Evolutionary conservation across 176 grass and related monocot genomes (phyloP), one percentile per base, ranked within the genome.

Genomic region (Carex parvula): DNA sequence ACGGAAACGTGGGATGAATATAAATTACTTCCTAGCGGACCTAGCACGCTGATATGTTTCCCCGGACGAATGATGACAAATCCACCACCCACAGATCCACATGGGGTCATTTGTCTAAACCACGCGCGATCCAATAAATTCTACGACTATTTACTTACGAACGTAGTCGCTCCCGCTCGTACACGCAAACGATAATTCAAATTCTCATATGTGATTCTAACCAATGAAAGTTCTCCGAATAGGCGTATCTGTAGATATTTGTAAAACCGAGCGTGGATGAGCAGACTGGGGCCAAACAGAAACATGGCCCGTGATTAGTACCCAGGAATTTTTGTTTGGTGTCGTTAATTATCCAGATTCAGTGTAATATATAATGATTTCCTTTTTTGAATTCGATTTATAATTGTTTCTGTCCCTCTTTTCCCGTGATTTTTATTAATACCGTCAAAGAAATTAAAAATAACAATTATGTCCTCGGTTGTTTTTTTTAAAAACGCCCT

Each of bases 11-110:
- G 71, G 71, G 12, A 10, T 53, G 71, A 17, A 50, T 73, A 52
- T n/a, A 73, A 13, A 46, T 75, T 54, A 75, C 4, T 15, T 54
- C 46, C 9, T 50, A n/a, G n/a, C n/a, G n/a, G n/a, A n/a, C n/a
- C n/a, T n/a, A 6, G 71, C 72, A 55, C 46, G 72, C 72, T 32
- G 72, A 75, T 8, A 76, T 76, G 72, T 76, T 70, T 76, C 72
- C 72, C 72, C n/a, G 42, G 70, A 50, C 4, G 41, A 73, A 73
- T 73, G 42, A 52, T 50, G 42, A 73, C 70, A 73, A 73, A 24
- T 73, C 42, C 33, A 69, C 6, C 33, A 41, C 39, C 66, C 33
- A 70, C 15, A 41, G 33, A 70, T 41, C 33, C 42, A 52, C 70
- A 26, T 73, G 70, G 42, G 7, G 48, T 12, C 5, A n/a, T 46